Evolutionary conservation across 2,329 filamentous ascomycete genomes (phyloP).

Genomic region (Colletotrichum nymphaeae): DNA sequence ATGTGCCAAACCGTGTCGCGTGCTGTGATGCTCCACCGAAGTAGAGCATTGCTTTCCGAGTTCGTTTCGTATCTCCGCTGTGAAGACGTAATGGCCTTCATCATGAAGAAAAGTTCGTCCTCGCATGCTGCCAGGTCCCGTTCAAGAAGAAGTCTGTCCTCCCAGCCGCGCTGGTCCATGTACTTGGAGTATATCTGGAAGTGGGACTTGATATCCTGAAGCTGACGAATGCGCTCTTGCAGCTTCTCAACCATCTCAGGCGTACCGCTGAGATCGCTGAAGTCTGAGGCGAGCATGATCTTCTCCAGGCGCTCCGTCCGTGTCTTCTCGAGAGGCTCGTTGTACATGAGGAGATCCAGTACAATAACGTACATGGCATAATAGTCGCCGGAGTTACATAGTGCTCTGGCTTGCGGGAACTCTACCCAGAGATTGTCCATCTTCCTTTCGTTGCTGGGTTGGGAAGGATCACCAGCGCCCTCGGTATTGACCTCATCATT

Average conservation of each 20-base stretch:
- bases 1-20: constrained; percentile 98
- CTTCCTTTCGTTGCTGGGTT: constrained; percentile 75
- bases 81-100: constrained; percentile 98
- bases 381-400: constrained; percentile 97
- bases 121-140: constrained; percentile 90
- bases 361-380: constrained; percentile 99
- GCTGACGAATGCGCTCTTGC: constrained; percentile 90
- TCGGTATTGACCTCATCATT: constrained; percentile 88
- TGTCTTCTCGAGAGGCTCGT: constrained; percentile 96
- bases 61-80: constrained; percentile 85
- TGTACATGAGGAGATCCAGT: constrained; percentile 94
- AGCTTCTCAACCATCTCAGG: constrained; percentile 92
- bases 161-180: constrained; percentile 90
- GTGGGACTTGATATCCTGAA: constrained; percentile 95
- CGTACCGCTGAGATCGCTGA: constrained; percentile 93
- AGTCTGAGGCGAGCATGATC: constrained; percentile 98
- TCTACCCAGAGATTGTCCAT: constrained; percentile 98
- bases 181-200: constrained; percentile 93
- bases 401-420: constrained; percentile 92
- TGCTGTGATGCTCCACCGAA: constrained; percentile 94
- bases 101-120: constrained; percentile 98
- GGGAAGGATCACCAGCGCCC: constrained; percentile 61
- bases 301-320: constrained; percentile 94
- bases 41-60: constrained; percentile 79
- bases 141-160: constrained; percentile 89